phyloP scores from a whole-genome alignment of 2,329 filamentous ascomycete species.

The Fusarium illudens region DNA sequence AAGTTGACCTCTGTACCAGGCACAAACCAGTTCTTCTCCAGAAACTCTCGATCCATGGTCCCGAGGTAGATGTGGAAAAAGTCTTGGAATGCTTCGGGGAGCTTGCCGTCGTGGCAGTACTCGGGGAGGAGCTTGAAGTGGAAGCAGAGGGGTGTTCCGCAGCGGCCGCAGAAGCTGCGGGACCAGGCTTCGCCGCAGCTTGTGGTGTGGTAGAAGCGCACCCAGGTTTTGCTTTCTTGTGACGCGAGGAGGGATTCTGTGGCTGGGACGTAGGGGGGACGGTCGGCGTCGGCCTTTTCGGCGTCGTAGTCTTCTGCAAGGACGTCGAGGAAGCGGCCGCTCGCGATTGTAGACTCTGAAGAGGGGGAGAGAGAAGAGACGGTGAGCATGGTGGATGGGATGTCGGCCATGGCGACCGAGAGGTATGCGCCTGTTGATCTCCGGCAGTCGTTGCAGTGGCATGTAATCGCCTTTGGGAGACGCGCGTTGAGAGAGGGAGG shows the following conservation, averaged over 20 bases:
- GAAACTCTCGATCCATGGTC: constrained; percentile 33
- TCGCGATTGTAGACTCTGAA: constrained; percentile 11
- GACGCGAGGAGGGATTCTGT: constrained; percentile 27
- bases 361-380: constrained; percentile 30
- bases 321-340: constrained; percentile 31
- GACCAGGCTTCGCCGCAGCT: constrained; percentile 25
- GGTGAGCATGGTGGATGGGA: constrained; percentile 30
- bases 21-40: constrained; percentile 33
- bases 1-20: constrained; percentile 26
- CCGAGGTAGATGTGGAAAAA: constrained; percentile 33
- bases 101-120: constrained; percentile 21
- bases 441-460: constrained; percentile 41
- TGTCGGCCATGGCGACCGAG: constrained; percentile 13
- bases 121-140: constrained; percentile 26
- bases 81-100: constrained; percentile 26
- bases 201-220: constrained; percentile 40
- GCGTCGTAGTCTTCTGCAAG: constrained; percentile 20
- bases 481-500: constrained; percentile 14
- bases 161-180: constrained; percentile 41
- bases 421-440: constrained; percentile 22
- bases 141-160: constrained; percentile 33
- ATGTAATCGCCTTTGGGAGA: constrained; percentile 30
- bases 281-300: constrained; percentile 15
- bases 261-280: constrained; percentile 32
- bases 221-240: constrained; percentile 25